phyloP scores from a whole-genome alignment of 2,329 filamentous ascomycete species.

The Fonsecaea monophora region DNA sequence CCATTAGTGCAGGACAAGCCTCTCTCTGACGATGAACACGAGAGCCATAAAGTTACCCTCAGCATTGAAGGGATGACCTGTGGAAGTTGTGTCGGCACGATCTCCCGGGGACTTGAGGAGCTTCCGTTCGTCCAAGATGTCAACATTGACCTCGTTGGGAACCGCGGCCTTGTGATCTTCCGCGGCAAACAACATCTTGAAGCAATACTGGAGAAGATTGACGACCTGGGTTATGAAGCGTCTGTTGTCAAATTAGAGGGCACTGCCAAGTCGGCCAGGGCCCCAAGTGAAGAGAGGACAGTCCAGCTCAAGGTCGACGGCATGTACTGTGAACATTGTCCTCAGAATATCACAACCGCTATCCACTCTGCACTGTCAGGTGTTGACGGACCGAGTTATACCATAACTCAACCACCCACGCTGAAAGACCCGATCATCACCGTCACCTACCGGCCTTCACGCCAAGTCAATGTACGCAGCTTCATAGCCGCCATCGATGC shows the following conservation, averaged over 20 bases:
- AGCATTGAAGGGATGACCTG: conserved; percentile 66
- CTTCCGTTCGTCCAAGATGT: conserved; percentile 55
- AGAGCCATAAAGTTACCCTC: conserved; percentile 52
- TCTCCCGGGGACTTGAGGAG: conserved; percentile 56
- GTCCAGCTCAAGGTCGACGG: conserved; percentile 72
- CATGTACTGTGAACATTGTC: conserved; percentile 77
- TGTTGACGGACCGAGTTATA: conserved; percentile 50
- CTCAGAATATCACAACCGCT: conserved; percentile 52
- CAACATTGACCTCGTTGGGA: conserved; percentile 59
- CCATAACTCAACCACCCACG: conserved; percentile 62
- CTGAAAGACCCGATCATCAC: conserved; percentile 70
- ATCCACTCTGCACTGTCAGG: conserved; percentile 35
- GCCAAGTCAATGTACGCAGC: conserved; percentile 74
- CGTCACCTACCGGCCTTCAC: conserved; percentile 73
- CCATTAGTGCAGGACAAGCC: conserved; percentile 2
- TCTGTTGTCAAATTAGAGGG: conserved; percentile 60
- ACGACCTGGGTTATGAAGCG: conserved; percentile 71
- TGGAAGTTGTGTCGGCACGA: conserved; percentile 60
- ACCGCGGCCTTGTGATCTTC: conserved; percentile 59
- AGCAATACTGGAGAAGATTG: conserved; percentile 57
- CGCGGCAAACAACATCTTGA: conserved; percentile 54
- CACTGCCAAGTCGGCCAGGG: conserved; percentile 41
- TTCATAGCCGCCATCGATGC: conserved; percentile 73
- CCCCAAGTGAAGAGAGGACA: conserved; percentile 52
- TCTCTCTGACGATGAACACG: conserved; percentile 19